Evolutionary conservation across 1,284 basidiomycete genomes (phyloP), one percentile per base, ranked within the genome.

Genomic region (Malassezia slooffiae): DNA sequence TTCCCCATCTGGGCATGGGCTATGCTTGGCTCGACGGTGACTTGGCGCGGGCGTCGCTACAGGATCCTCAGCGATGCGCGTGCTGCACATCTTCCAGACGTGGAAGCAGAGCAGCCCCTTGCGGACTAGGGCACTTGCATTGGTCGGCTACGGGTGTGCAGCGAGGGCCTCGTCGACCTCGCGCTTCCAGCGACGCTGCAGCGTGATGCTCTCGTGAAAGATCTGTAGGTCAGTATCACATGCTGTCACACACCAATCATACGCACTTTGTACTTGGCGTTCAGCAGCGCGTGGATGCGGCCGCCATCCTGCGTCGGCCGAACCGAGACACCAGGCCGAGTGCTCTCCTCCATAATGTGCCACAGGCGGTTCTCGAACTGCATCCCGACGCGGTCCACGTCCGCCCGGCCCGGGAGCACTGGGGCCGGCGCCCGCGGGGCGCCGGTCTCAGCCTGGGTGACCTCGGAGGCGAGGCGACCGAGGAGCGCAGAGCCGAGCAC

Each of bases 291-390:
- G 79, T 71, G 85, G 82, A 70, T 74, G 77, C 4, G 71, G 50
- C 19, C 47, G 52, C 22, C 77, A 74, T 17, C 78, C n/a, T n/a
- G n/a, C 76, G 17, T 75, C 71, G 11, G 90, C 85, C 74, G 71
- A 27, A 97, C 75, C 36, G 82, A 75, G 9, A 77, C 80, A 1
- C 84, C 91, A 0, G 81, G 75, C 38, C 83, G 83, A 9, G 89
- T 93, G 90, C 96, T 96, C 58, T 85, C 81, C 43, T 81, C 87
- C 91, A 97, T 97, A 56, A 91, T 82, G 37, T 81, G 76, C 91
- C 91, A 97, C 52, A 96, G 74, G 52, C 74, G 74, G 54, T 81
- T 76, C 27, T 79, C 79, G 57, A 81, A 77, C 47, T 75, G 74
- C 48, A 75, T 73, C 31, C 72, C 74, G 16, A 67, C 72, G 48